phyloP scores from a whole-genome alignment of 192 early-diverging fungal species.

The Chytriomyces confervae region DNA sequence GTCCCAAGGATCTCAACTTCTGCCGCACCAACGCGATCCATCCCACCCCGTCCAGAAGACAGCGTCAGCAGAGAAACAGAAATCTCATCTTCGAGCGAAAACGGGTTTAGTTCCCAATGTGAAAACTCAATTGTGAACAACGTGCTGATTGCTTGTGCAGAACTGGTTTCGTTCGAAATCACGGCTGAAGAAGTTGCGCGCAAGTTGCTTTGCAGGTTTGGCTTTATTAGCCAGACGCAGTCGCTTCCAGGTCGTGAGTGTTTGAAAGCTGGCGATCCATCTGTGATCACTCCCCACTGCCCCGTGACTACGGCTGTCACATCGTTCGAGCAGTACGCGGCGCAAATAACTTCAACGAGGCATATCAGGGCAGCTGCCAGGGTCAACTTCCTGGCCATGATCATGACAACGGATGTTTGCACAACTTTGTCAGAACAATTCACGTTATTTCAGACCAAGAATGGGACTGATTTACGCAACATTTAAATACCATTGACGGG shows the following conservation, averaged over 20 bases:
- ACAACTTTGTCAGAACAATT: no score
- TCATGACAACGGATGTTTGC: no score
- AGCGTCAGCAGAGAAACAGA: not conserved
- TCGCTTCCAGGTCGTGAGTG: slow-evolving; percentile 27
- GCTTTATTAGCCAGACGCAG: slow-evolving; percentile 22
- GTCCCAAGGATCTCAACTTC: not conserved
- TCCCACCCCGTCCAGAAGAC: not conserved
- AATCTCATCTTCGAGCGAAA: slow-evolving; percentile 1
- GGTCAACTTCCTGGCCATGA: no score
- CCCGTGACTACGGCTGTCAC: not conserved
- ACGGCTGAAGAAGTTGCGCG: not conserved
- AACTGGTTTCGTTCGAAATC: not conserved
- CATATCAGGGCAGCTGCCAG: not conserved
- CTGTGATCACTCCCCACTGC: not conserved
- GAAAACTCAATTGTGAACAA: slow-evolving; percentile 20
- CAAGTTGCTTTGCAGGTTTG: not conserved
- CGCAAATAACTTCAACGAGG: not conserved
- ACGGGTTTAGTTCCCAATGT: slow-evolving; percentile 23
- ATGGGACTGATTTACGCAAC: no score
- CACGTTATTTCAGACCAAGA: no score
- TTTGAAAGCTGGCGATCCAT: slow-evolving; percentile 20
- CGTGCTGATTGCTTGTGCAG: not conserved
- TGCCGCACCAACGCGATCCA: no score
- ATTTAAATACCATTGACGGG: no score
- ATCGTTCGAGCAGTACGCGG: slow-evolving; percentile 12